These are phyloP conservation scores for Pichia exigua DNA, from an alignment of 805 yeast genomes.

Conservation along the genomic window DNA sequence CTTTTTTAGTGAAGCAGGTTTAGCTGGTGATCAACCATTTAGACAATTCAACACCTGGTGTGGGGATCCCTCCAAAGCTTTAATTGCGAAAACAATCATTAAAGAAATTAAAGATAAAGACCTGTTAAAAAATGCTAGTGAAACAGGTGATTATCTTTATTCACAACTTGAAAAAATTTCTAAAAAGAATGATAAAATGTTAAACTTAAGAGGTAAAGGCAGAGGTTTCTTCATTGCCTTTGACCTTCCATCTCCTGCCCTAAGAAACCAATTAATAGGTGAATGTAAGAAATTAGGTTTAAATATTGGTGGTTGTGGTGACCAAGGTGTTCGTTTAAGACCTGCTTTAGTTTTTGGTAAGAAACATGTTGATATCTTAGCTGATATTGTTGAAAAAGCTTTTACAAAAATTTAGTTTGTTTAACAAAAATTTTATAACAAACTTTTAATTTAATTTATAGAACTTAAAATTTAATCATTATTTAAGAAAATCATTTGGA, in stretches of 20 bases:
- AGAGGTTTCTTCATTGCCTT: slow-evolving; percentile 63
- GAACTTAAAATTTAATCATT: neutral
- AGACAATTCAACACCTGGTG: slow-evolving; percentile 77
- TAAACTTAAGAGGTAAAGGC: slow-evolving; percentile 52
- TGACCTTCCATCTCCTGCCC: slow-evolving; percentile 38
- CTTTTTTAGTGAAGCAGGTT: slow-evolving; percentile 50
- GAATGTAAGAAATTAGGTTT: slow-evolving; percentile 45
- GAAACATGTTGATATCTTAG: slow-evolving; percentile 52
- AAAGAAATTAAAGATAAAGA: slow-evolving; percentile 44
- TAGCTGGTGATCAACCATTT: slow-evolving; percentile 54
- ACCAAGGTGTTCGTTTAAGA: slow-evolving; percentile 49
- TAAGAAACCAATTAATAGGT: slow-evolving; percentile 40
- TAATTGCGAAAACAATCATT: slow-evolving; percentile 53
- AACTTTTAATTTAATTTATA: neutral
- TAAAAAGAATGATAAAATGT: slow-evolving; percentile 30
- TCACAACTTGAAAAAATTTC: slow-evolving; percentile 33
- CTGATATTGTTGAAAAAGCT: slow-evolving; percentile 32
- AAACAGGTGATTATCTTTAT: slow-evolving; percentile 50
- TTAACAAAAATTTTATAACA: neutral
- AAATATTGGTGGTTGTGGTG: slow-evolving; percentile 66
- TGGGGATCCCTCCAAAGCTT: slow-evolving; percentile 65
- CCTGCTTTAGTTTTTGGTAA: slow-evolving; percentile 56
- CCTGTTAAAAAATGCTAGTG: slow-evolving; percentile 39
- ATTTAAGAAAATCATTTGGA: too few species aligned
- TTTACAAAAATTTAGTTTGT: slow-evolving; percentile 14